Evolutionary conservation across 2,329 filamentous ascomycete genomes (phyloP).

Genomic region (Botrytis medusae): DNA sequence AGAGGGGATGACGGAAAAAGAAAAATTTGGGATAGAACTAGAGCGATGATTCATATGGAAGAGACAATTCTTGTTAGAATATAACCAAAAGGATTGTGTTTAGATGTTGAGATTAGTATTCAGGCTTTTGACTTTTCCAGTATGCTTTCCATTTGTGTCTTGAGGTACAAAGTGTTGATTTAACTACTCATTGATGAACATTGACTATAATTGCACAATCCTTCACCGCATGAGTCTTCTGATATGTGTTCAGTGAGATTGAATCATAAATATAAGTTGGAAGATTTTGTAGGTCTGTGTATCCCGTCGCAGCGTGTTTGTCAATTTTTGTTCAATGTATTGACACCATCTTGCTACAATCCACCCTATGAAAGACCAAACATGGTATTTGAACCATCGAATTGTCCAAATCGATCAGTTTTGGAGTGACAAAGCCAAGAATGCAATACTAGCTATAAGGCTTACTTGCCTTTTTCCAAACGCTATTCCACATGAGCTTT

Average conservation of each 20-base stretch:
- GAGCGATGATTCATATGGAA: not conserved
- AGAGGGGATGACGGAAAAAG: not conserved
- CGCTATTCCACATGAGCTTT: fast-evolving
- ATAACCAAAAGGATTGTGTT: not conserved
- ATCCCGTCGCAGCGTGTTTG: no score
- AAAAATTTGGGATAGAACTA: not conserved
- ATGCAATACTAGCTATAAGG: not conserved
- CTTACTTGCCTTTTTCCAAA: not conserved
- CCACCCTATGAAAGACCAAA: no score
- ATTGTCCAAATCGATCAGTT: no score
- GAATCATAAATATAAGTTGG: not conserved
- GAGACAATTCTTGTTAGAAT: not conserved
- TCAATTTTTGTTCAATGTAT: no score
- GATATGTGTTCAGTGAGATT: not conserved
- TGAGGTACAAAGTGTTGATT: not conserved
- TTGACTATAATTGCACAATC: not conserved
- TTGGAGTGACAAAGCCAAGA: not conserved
- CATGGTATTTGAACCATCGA: no score
- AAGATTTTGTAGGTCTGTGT: not conserved
- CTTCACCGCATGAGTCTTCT: fast-evolving
- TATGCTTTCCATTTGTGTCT: not conserved
- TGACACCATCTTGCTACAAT: no score
- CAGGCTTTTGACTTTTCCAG: no score
- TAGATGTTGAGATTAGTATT: not conserved
- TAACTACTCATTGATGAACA: not conserved